These are phyloP conservation scores for Taphrina flavorubra DNA, from an alignment of 1,139 yeast genomes.

Conservation along the genomic window DNA sequence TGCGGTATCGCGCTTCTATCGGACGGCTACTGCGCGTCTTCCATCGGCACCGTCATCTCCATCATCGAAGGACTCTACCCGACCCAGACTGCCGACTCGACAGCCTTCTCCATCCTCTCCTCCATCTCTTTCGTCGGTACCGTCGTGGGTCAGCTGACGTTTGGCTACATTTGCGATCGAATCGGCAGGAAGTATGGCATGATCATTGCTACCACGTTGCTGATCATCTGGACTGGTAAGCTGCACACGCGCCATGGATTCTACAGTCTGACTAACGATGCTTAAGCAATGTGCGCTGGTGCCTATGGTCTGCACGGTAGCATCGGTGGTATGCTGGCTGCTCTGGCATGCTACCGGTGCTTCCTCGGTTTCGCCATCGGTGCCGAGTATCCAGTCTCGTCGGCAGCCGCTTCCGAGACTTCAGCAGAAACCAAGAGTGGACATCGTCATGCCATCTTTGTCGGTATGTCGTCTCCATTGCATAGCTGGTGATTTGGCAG, in stretches of 20 bases:
- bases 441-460: conserved; percentile 67
- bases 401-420: conserved; percentile 93
- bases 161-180: conserved; percentile 81
- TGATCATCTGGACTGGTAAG: conserved; percentile 59
- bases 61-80: conserved; percentile 72
- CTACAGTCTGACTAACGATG: not conserved
- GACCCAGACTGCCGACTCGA: conserved; percentile 62
- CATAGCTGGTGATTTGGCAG: no score
- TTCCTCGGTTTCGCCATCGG: conserved; percentile 79
- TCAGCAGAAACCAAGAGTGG: conserved; percentile 79
- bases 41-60: conserved; percentile 76
- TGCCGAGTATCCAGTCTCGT: conserved; percentile 88
- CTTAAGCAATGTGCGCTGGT: conserved; percentile 79
- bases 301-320: conserved; percentile 81
- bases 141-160: conserved; percentile 79
- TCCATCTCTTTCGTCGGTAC: conserved; percentile 93
- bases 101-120: conserved; percentile 76
- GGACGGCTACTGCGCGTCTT: conserved; percentile 47
- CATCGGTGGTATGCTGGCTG: conserved; percentile 74
- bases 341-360: conserved; percentile 82
- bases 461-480: conserved; percentile 11
- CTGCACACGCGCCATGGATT: not conserved
- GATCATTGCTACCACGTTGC: conserved; percentile 72
- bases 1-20: conserved; percentile 92
- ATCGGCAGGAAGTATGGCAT: conserved; percentile 80